Conservation (phyloP, 768 basidiomycete species). For the Paxillus rubicundulus region DNA sequence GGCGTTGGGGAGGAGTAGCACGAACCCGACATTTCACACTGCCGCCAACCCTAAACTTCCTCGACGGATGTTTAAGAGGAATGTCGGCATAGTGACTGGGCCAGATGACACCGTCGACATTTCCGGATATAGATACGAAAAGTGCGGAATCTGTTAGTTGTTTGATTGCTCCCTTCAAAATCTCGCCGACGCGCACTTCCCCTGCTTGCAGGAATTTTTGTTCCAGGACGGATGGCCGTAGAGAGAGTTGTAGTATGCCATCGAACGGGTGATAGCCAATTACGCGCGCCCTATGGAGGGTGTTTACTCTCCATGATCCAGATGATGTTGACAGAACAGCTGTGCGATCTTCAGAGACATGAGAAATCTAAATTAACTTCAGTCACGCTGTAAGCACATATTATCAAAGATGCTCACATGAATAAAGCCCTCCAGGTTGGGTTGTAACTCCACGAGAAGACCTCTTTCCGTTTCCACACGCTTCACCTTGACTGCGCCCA, state of each 20-base stretch:
- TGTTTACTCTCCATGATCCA: constrained; percentile 77
- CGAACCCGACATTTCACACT: constrained; percentile 83
- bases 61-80: constrained; percentile 87
- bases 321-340: constrained; percentile 66
- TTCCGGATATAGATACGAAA: constrained; percentile 84
- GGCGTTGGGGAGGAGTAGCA: not conserved
- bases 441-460: constrained; percentile 62
- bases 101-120: constrained; percentile 91
- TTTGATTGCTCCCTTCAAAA: constrained; percentile 86
- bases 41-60: constrained; percentile 80
- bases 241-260: constrained; percentile 82
- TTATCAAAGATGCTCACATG: constrained; percentile 59
- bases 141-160: constrained; percentile 75
- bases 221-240: constrained; percentile 78
- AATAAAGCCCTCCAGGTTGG: constrained; percentile 73
- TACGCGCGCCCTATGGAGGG: constrained; percentile 82
- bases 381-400: not conserved
- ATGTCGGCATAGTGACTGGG: constrained; percentile 96
- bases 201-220: constrained; percentile 82
- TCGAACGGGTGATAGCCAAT: constrained; percentile 84
- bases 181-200: constrained; percentile 82
- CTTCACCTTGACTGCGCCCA: constrained; percentile 72
- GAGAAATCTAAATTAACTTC: constrained; percentile 70
- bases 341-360: constrained; percentile 89
- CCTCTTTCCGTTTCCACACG: constrained; percentile 83